Conservation (phyloP, 495 filamentous ascomycete species). For the Aspergillus wentii region DNA sequence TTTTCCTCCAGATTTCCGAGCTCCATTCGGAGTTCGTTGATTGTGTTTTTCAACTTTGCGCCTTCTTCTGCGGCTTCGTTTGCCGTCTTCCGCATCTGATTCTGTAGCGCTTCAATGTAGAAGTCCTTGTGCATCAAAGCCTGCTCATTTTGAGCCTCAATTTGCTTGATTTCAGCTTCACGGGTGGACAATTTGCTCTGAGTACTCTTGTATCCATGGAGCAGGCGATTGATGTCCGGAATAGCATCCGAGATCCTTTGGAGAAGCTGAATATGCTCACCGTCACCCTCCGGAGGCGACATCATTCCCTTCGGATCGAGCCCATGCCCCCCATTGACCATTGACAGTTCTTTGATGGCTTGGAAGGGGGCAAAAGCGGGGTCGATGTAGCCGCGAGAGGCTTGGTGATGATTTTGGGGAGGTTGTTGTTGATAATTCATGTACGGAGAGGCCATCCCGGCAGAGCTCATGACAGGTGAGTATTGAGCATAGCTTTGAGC, state of each 20-base stretch:
- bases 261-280: conserved; percentile 41
- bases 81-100: conserved; percentile 48
- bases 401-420: conserved; percentile 18
- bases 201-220: conserved; percentile 42
- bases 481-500: conserved; percentile 28
- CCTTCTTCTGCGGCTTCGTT: conserved; percentile 46
- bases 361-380: conserved; percentile 30
- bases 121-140: conserved; percentile 47
- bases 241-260: conserved; percentile 44
- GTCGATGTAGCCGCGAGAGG: conserved; percentile 29
- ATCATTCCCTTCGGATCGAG: conserved; percentile 22
- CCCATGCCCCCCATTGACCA: conserved; percentile 12
- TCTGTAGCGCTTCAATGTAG: conserved; percentile 48
- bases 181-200: conserved; percentile 37
- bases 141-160: conserved; percentile 42
- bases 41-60: conserved; percentile 39
- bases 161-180: conserved; percentile 42
- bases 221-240: conserved; percentile 44
- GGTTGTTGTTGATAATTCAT: conserved; percentile 10
- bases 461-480: conserved; percentile 35
- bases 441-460: no score
- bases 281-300: conserved; percentile 27
- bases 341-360: conserved; percentile 23
- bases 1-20: conserved; percentile 53
- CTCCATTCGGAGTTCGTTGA: conserved; percentile 50